Base-by-base conservation (phyloP, 257 asterid genomes). In the Lavandula angustifolia region DNA sequence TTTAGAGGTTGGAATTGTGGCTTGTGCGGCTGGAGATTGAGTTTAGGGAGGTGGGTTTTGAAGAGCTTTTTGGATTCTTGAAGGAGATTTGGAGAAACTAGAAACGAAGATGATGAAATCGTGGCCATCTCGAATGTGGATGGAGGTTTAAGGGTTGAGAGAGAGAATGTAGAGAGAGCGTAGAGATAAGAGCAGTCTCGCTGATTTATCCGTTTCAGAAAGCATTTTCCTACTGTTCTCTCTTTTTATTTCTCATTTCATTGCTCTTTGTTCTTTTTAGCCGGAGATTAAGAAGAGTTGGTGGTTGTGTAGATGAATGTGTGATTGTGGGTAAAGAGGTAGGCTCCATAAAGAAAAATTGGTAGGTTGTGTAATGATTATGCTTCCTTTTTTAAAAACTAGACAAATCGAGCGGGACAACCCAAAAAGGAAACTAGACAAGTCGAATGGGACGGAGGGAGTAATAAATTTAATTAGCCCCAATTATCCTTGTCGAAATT, bases 61-160 rank as follows among this genome's bases (percentile, higher is more conserved):
- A 62, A 42, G 71, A 75, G 63, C 51, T 51, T 75, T 12, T 72
- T 31, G 40, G 86, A 79, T 48, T 76, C 80, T 47, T 76, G 89
- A 44, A 70, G 60, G 50, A 80, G 77, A 55, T 54, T 71, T 3
- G 87, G 80, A 52, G 79, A 76, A 51, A 83, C 61, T 50, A 74
- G 54, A 22, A 82, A 80, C 3, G 94, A 76, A 14, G 70, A 71
- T 3, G 89, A 74, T 16, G 94, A 75, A 38, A 82, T 42, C 11
- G 88, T 17, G 3, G 90, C 79, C 94, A 81, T 85, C 62, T 54
- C 51, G 59, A 44, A 33, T 16, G 6, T 18, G 75, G 57, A 61
- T 32, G 69, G 59, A 62, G 75, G 65, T 70, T 70, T 54, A 34
- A 37, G 53, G 67, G 70, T 53, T 42, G 75, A 53, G 74, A 42